Evolutionary conservation across 345 rosid genomes (phyloP), one percentile per base, ranked within the genome.

Genomic region (Streptanthus diversifolius): DNA sequence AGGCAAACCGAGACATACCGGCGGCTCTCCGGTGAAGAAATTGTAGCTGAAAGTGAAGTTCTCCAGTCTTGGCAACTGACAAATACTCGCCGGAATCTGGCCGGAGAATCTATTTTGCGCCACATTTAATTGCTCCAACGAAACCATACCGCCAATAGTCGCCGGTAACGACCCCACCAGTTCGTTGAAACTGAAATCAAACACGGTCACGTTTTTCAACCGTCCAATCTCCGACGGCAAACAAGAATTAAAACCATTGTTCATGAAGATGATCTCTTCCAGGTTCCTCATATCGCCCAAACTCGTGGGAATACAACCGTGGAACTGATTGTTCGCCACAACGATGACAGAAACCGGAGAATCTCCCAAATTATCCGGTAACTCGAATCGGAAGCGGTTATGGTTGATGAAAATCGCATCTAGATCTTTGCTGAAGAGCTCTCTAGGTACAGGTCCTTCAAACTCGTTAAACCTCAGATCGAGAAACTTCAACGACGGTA

Each of bases 391-490:
- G 47, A 91, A 84, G 56, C 92, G 87, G 59, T 91, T 91, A 81
- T 83, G 77, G 75, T 90, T 90, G 36, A 90, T 80, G 56, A 90
- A 90, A 80, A 90, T 81, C 9, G 97, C 95, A 66, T 90, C 95
- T 15, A 88, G 69, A 57, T 82, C 82, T 75, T 85, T 90, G 44
- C 90, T 89, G 39, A 90, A 90, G 7, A 90, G 86, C 68, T 83
- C 89, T 77, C 76, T 83, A 0, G 97, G 95, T 0, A 91, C 89
- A 18, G 82, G 60, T 41, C 95, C 95, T 79, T 91, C 97, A 21
- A 91, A 91, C 66, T 91, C 97, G 57, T 91, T 91, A 64, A 83
- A 91, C 78, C 95, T 54, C 33, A 88, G 86, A 88, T 91, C 97
- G 77, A 90, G 69, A 66, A 84, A 88, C 84, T 85, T 88, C 56